Percentiles rank a stretch among this genome's conserved stretches.
Conservation (phyloP, 2,329 filamentous ascomycete species). For the Lachnellula subtilissima region DNA sequence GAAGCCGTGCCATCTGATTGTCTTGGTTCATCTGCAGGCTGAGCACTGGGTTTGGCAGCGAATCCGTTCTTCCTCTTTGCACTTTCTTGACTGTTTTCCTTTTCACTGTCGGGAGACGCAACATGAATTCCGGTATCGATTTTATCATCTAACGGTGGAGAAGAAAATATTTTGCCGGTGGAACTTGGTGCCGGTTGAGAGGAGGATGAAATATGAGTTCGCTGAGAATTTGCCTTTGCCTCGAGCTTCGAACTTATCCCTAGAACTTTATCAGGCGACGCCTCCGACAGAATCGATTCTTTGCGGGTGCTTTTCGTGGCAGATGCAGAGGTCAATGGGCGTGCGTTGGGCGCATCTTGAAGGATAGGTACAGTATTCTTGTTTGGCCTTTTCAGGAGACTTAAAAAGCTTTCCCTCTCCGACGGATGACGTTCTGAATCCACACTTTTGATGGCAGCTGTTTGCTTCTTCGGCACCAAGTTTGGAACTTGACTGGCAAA, state of each 20-base stretch:
- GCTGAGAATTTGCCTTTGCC: conserved; percentile 3
- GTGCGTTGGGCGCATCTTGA: neutral
- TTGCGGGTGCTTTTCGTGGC: neutral
- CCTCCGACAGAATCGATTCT: neutral
- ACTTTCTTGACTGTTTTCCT: conserved; percentile 22
- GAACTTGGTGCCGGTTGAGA: neutral
- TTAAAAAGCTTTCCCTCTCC: neutral
- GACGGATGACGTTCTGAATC: neutral
- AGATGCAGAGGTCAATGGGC: too few species aligned
- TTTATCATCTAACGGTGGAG: conserved; percentile 2
- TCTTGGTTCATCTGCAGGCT: conserved; percentile 6
- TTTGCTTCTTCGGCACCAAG: neutral
- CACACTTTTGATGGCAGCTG: neutral
- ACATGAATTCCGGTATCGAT: neutral
- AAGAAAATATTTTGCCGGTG: conserved; percentile 3
- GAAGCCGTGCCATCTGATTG: neutral
- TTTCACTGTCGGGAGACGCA: conserved; percentile 14
- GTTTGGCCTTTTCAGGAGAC: neutral
- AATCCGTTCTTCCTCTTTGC: neutral
- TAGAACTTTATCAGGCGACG: neutral
- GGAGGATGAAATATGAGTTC: neutral
- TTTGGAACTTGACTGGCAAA: conserved; percentile 1
- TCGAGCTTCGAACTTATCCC: conserved; percentile 11
- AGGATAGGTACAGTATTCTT: neutral
- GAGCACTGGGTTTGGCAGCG: neutral